Conservation (phyloP, 495 filamentous ascomycete species). For the Neurospora intermedia region DNA sequence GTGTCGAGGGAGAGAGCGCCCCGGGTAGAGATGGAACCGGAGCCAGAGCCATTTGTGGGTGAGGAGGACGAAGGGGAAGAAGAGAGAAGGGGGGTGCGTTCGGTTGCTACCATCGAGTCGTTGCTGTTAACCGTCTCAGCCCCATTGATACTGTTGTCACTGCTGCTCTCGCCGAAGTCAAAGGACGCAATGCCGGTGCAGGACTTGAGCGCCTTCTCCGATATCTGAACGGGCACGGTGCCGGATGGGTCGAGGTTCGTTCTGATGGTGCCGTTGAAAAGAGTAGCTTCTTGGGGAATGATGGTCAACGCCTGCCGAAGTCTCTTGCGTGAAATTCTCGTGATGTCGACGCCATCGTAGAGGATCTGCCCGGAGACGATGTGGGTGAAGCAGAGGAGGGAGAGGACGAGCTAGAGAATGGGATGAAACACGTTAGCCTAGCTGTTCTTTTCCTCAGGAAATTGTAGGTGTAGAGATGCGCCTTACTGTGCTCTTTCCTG, state of each 20-base stretch:
- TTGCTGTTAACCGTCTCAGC: not conserved
- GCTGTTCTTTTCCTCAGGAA: not conserved
- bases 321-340: slow-evolving; percentile 34
- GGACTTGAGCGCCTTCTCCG: slow-evolving; percentile 33
- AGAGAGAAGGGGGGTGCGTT: slow-evolving; percentile 12
- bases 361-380: slow-evolving; percentile 36
- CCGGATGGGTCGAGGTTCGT: slow-evolving; percentile 42
- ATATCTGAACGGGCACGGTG: slow-evolving; percentile 25
- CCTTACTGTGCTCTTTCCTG: slow-evolving; percentile 47
- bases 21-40: not conserved
- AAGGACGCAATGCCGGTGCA: slow-evolving; percentile 37
- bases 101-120: slow-evolving; percentile 13
- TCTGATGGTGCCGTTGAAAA: slow-evolving; percentile 41
- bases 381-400: slow-evolving; percentile 45
- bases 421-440: slow-evolving; percentile 9
- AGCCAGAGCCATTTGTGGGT: slow-evolving; percentile 1
- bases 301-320: slow-evolving; percentile 43
- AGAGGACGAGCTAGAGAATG: slow-evolving; percentile 31
- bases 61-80: not conserved
- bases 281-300: slow-evolving; percentile 47
- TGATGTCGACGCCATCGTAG: slow-evolving; percentile 45
- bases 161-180: slow-evolving; percentile 22
- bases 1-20: slow-evolving; percentile 22
- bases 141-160: slow-evolving; percentile 1
- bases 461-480: not conserved